These are phyloP conservation scores for Dipteronia sinensis DNA, from an alignment of 345 rosid species.

Conservation along the genomic window DNA sequence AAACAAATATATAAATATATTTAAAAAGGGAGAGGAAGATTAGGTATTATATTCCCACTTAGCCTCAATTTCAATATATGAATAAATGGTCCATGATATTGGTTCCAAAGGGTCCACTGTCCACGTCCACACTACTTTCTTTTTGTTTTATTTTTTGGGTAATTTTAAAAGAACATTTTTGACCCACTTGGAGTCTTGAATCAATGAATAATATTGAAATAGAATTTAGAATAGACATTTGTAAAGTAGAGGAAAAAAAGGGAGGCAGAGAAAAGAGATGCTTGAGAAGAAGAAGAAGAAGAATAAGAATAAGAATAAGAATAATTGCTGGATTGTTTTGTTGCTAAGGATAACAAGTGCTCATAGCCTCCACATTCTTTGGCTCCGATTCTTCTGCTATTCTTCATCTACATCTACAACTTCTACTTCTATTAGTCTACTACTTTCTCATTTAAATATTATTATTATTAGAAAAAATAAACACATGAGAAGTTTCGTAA, in stretches of 20 bases:
- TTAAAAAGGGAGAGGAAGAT: neutral
- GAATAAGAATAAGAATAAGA: slow-evolving; percentile 7
- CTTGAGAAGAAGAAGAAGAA: too few relatives aligned
- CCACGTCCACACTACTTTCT: neutral
- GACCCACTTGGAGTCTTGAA: slow-evolving; percentile 4
- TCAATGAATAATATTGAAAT: neutral
- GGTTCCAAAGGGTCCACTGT: slow-evolving; percentile 12
- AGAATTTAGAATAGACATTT: neutral
- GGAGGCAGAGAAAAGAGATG: slow-evolving; percentile 8
- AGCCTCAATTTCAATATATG: neutral
- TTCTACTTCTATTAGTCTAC: neutral
- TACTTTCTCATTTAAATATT: slow-evolving; percentile 5
- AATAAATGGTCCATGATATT: slow-evolving; percentile 14
- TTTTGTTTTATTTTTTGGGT: neutral
- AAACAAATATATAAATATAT: neutral
- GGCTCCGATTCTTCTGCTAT: slow-evolving; percentile 27
- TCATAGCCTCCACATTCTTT: slow-evolving; percentile 13
- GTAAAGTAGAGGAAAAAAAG: neutral
- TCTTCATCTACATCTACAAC: neutral
- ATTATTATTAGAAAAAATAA: neutral
- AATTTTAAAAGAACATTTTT: neutral
- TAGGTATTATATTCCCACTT: slow-evolving; percentile 16
- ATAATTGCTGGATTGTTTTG: slow-evolving; percentile 4
- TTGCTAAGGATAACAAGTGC: neutral
- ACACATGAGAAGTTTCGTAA: too few relatives aligned